Base-by-base conservation (phyloP, 73 alveolate genomes). In the Blepharisma stoltei region DNA sequence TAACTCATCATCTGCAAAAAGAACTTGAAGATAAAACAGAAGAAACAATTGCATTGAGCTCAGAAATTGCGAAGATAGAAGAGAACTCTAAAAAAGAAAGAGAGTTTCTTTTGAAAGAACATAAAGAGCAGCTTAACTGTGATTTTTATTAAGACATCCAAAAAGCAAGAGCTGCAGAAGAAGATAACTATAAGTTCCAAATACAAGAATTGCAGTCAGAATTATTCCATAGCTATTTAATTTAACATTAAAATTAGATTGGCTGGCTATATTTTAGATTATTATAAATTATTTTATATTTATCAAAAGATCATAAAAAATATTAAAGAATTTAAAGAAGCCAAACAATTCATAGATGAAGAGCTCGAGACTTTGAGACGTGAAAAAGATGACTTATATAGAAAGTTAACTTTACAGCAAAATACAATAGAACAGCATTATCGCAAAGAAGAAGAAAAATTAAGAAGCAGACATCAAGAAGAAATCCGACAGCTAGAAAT, bases 401-500 rank as follows among this genome's bases (percentile, higher is more conserved):
- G 81, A 54, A 75, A 68, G 18, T 85, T 79, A 52, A 54, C 41
- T 7, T 79, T 81, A 20, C 78, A 70, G 43, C 48, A 46, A 54
- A 11, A 37, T 46, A 49, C 67, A 44, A 55, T 44, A 41, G 82
- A 81, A 4, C 75, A 82, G 49, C 55, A 70, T 45, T 81, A 60
- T 69, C 48, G 43, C 6, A 81, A 71, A 45, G 44, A 80, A 52
- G 70, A 78, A 44, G 44, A 81, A 66, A 70, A 81, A 20, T 44
- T 84, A 5, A 75, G 37, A 37, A 43, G 69, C 38, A 66, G 53
- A 14, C 50, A 81, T 55, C 77, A 46, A 54, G 88, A 77, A 32
- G 81, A 81, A 6, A 70, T 79, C 53, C 66, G 85, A 49, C 68
- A 80, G 27, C 25, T 70, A 37, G 46, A 78, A 60, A 80, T 83